Base-by-base conservation (phyloP, 495 filamentous ascomycete genomes). In the Xylaria palmicola region DNA sequence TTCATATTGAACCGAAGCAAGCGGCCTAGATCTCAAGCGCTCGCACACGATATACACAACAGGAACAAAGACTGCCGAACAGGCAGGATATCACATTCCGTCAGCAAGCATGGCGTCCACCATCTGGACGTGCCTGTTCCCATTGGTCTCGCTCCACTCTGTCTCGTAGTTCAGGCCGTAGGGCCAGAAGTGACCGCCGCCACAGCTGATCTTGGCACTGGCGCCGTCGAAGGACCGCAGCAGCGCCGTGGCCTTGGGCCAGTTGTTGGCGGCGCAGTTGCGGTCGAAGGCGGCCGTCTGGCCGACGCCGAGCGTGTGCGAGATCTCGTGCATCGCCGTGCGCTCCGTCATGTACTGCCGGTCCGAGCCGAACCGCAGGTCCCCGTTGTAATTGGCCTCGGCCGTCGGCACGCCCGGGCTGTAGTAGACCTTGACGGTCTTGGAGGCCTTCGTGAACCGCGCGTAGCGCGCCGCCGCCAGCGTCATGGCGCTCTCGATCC, bases 281-380 rank as follows among this genome's bases (percentile, higher is more conserved):
- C 49, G 55, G 50, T 79, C 69, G 57, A 79, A 79, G 6, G 68
- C 67, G 2, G 55, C 62, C 24, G 74, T 75, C 69, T 75, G 74
- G 6, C 76, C 76, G 8, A 79, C 65, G 7, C 76, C 76, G 3
- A 79, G 70, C 9, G 76, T 79, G 56, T 79, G 76, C 27, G 74
- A 32, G 41, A 74, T 79, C 71, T 79, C 76, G 65, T 79, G 76
- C 67, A 79, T 69, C 17, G 76, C 76, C 36, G 75, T 77, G 30
- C 76, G 75, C 68, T 79, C 72, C 51, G 62, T 79, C 76, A 79
- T 79, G 70, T 79, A 79, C 6, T 70, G 56, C 12, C 76, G 60
- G 67, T 74, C 71, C 6, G 69, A 64, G 5, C 76, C 76, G 66
- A 79, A 79, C 17, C 76, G 75, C 49, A 79, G 70, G 70, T 75